Conservation (phyloP, 2,329 filamentous ascomycete genomes). For the Blumeriella jaapii region DNA sequence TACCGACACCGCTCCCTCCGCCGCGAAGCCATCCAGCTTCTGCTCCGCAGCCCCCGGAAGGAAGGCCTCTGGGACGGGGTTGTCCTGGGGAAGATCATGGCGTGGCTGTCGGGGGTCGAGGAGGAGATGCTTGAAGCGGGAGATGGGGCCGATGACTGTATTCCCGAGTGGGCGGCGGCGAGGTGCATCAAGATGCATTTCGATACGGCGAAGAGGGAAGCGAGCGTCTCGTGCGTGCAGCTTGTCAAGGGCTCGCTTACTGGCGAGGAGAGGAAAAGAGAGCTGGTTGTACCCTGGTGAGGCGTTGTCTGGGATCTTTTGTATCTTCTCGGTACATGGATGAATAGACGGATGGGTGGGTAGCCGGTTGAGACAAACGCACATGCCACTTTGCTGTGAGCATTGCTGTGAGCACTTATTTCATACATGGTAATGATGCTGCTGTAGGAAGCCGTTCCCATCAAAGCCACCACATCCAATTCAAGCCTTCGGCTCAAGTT, state of each 20-base stretch:
- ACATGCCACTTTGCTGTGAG: no score
- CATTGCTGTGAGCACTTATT: no score
- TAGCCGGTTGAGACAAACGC: no score
- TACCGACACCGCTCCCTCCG: constrained; percentile 14
- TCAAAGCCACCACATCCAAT: no score
- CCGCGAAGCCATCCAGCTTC: constrained; percentile 14
- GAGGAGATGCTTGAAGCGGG: constrained; percentile 11
- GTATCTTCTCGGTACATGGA: no score
- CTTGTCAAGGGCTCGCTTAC: constrained; percentile 9
- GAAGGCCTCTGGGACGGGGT: constrained; percentile 17
- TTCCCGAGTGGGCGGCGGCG: constrained; percentile 13
- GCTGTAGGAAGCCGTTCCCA: no score
- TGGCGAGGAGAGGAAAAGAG: constrained; percentile 9
- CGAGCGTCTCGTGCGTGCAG: constrained; percentile 14
- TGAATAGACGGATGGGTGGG: no score
- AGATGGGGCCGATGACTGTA: constrained; percentile 11
- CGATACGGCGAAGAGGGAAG: constrained; percentile 10
- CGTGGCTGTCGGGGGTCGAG: constrained; percentile 14
- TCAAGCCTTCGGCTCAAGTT: no score
- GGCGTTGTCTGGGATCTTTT: no score
- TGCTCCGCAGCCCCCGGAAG: constrained; percentile 12
- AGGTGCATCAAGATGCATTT: constrained; percentile 16
- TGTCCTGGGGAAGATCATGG: constrained; percentile 17
- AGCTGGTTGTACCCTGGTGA: constrained; percentile 16
- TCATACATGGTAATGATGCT: no score